A percentile compares a stretch with the other conserved stretches of the same genome.
These are phyloP conservation scores for Moricandia arvensis DNA, from an alignment of 345 rosid species.

Conservation along the genomic window DNA sequence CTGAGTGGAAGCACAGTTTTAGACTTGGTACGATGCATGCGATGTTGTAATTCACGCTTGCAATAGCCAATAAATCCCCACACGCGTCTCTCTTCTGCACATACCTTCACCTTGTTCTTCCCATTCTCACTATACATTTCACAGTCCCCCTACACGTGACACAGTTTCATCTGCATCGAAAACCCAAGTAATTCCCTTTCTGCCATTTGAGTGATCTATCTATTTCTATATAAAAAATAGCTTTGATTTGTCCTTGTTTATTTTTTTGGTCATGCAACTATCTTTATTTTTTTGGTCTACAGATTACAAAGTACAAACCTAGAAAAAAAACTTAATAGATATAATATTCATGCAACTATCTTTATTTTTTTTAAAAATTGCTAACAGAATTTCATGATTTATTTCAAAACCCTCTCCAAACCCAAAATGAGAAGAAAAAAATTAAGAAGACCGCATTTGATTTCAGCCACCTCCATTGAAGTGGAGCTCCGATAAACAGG, in stretches of 20 bases:
- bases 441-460: conserved; percentile 17
- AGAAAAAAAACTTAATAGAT: not conserved
- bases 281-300: no score
- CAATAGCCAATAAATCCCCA: conserved; percentile 8
- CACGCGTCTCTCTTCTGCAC: conserved; percentile 36
- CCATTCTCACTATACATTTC: not conserved
- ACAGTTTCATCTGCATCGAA: not conserved
- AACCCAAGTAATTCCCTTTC: conserved; percentile 4
- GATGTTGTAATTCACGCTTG: conserved; percentile 16
- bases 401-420: conserved; percentile 27
- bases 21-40: conserved; percentile 10
- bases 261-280: no score
- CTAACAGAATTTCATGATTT: not conserved
- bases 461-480: conserved; percentile 30
- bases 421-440: not conserved
- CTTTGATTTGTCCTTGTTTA: conserved; percentile 12
- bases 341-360: not conserved
- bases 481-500: conserved; percentile 12
- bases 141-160: conserved; percentile 8
- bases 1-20: conserved; percentile 6
- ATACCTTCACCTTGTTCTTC: conserved; percentile 11
- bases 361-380: not conserved
- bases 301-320: not conserved
- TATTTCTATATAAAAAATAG: not conserved
- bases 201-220: conserved; percentile 22